These are phyloP conservation scores for Ceratobasidium sp. DNA, from an alignment of 1,284 basidiomycete species.

Conservation along the genomic window DNA sequence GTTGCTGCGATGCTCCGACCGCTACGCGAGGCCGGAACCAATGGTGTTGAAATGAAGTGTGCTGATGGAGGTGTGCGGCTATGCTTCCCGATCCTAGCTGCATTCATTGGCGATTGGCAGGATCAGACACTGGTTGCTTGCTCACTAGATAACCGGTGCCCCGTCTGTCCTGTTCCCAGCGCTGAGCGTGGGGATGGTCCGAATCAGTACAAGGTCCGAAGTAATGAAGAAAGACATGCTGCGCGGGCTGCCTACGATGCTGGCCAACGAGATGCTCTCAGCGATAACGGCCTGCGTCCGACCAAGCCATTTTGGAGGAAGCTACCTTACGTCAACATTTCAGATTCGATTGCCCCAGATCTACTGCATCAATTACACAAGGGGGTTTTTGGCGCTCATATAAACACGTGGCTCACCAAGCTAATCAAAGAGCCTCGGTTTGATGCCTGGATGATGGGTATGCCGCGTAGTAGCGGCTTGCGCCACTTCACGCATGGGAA, in stretches of 20 bases:
- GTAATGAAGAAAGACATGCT: background rate
- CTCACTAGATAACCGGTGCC: background rate
- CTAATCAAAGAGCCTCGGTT: conserved; percentile 47
- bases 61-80: background rate
- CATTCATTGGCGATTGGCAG: background rate
- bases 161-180: background rate
- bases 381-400: conserved; percentile 55
- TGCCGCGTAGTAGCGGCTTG: conserved; percentile 29
- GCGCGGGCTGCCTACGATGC: background rate
- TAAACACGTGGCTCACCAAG: conserved; percentile 53
- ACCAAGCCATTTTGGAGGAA: conserved; percentile 25
- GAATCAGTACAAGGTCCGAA: background rate
- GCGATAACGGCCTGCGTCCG: background rate
- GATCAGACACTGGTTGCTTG: background rate
- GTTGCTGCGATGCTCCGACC: too few species aligned
- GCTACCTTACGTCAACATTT: conserved; percentile 41
- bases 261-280: background rate
- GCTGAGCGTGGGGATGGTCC: too few species aligned
- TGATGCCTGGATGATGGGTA: conserved; percentile 48
- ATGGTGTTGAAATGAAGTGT: background rate
- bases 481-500: background rate
- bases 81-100: background rate
- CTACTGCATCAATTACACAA: conserved; percentile 47
- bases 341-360: conserved; percentile 41
- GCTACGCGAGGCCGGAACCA: too few species aligned